Base-by-base conservation (phyloP, 2,329 filamentous ascomycete genomes). In the Botrytis squamosa region DNA sequence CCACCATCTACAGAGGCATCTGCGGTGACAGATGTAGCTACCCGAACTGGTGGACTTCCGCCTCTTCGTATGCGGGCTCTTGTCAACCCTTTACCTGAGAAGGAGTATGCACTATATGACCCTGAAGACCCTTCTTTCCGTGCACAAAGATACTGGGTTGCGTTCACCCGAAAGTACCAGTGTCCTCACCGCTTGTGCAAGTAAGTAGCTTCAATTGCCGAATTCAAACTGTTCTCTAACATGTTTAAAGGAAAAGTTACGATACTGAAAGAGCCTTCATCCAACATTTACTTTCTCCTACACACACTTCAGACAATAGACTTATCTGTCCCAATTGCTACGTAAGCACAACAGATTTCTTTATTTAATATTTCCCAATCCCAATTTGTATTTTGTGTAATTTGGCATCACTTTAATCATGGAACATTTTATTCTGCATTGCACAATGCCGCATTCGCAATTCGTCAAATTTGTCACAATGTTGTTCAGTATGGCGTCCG, bases 231-330 rank as follows among this genome's bases (percentile, higher is more conserved):
- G 20, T 57, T 38, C 18, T 36, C 14, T 76, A 42, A 22, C 6
- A 42, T 52, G 38, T 59, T 29, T 42, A 73, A 52, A 72, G 77
- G 16, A 79, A 78, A 64, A 76, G 73, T 18, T 66, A 64, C 38
- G 42, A 65, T 18, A 60, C 59, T n/a, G 33, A 63, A 9, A 33
- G 33, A 25, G 74, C 73, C 2, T 79, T 80, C 46, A 74, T 76
- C 33, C 49, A 73, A 29, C 88, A 89, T 77, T 83, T 90, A 38
- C 80, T 78, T 16, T 85, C 85, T 3, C 75, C 81, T 0, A 80
- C 79, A 3, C 87, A 89, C 77, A 57, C 64, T 77, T 52, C 49
- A 33, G 77, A 59, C 74, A 80, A 42, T 78, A 79, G 79, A n/a
- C 44, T 72, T 8, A 33, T 42, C 9, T 72, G 70, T 57, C 60